Conservation (phyloP, 2,329 filamentous ascomycete genomes). For the Pestalotiopsis sp. region DNA sequence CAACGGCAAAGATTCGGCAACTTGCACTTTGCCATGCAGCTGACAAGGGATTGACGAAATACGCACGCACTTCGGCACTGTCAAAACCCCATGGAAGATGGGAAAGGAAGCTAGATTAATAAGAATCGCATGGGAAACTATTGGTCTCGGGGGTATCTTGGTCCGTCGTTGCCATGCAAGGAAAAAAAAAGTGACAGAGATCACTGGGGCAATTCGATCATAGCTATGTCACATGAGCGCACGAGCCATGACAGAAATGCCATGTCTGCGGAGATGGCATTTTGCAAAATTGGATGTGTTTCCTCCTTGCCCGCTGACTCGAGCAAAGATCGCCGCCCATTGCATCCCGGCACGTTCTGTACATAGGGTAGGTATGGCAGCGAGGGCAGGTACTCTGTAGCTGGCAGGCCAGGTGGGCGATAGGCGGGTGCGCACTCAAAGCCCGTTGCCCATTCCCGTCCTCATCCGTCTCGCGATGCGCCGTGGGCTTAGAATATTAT, state of each 20-base stretch:
- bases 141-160: background rate
- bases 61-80: background rate
- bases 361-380: background rate
- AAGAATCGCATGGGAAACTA: background rate
- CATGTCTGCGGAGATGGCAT: constrained; percentile 23
- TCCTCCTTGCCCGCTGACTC: background rate
- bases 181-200: background rate
- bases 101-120: background rate
- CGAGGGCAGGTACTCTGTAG: no score
- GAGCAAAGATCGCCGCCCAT: constrained; percentile 3
- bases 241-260: constrained; percentile 11
- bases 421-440: no score
- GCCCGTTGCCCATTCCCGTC: no score
- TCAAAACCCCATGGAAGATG: background rate
- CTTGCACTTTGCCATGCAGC: background rate
- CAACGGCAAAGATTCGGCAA: background rate
- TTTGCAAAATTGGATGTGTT: constrained; percentile 11
- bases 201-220: constrained; percentile 15
- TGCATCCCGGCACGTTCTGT: background rate
- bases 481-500: no score
- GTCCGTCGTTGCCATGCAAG: background rate
- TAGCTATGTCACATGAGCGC: constrained; percentile 1
- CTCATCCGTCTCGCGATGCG: no score
- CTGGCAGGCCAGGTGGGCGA: no score
- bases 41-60: background rate